A percentile compares a stretch with the other conserved stretches of the same genome.
Evolutionary conservation across 371 early-diverging fungal species (phyloP).

Genomic region (Zychaea mexicana): DNA sequence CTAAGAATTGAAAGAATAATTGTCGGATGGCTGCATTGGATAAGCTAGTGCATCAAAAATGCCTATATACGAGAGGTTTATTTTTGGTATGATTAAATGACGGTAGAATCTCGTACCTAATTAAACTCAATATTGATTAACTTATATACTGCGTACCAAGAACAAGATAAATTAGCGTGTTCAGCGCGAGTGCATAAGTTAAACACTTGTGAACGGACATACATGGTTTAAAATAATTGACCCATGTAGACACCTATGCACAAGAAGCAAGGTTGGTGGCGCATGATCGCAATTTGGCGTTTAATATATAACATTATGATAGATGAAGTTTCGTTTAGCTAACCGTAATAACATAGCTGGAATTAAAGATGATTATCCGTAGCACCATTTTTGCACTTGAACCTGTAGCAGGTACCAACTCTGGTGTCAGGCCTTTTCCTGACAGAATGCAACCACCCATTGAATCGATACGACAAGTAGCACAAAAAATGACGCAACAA

Average conservation of each 20-base stretch:
- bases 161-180: constrained; percentile 49
- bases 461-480: constrained; percentile 48
- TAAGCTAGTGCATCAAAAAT: constrained; percentile 60
- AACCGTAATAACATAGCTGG: constrained; percentile 60
- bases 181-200: constrained; percentile 47
- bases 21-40: constrained; percentile 46
- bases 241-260: constrained; percentile 60
- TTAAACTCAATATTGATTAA: too few relatives aligned
- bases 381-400: constrained; percentile 49
- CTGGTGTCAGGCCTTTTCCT: constrained; percentile 49
- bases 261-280: neutral
- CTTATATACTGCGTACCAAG: too few relatives aligned
- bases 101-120: too few relatives aligned
- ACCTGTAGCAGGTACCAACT: constrained; percentile 47
- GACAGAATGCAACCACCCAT: constrained; percentile 59
- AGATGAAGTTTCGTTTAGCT: too few relatives aligned
- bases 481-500: constrained; percentile 53
- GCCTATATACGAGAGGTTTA: constrained; percentile 20
- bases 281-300: neutral
- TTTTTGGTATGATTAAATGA: too few relatives aligned
- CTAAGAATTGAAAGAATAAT: constrained; percentile 52
- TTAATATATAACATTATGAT: too few relatives aligned
- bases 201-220: constrained; percentile 59
- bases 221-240: constrained; percentile 51
- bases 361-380: constrained; percentile 65